Evolutionary conservation across 2,329 filamentous ascomycete species (phyloP), one percentile per base, ranked within the genome.

Genomic region (Xylariaceae sp.): DNA sequence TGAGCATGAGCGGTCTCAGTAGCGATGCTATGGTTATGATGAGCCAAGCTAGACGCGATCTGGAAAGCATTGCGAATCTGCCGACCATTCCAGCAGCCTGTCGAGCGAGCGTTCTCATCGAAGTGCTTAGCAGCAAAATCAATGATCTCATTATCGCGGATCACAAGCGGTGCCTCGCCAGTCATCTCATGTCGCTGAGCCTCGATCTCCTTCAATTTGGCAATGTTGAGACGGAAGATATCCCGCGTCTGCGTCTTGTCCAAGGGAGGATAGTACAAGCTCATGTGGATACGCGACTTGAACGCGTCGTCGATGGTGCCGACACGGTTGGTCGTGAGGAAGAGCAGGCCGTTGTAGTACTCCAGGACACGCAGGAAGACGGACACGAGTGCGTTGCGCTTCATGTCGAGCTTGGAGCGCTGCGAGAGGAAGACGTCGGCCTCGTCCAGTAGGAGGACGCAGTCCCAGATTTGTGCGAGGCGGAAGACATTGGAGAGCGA

Each of bases 321-420:
- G 5, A 72, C 65, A 8, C 67, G 65, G 55, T 73, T 74, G 19
- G 70, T 74, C 5, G 70, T 74, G 21, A 73, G 62, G 56, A 67
- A 69, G 1, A 71, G 58, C 39, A 71, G 61, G 0, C 68, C 68
- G 22, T 57, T 56, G 45, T 68, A 70, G 54, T 69, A 70, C 53
- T 70, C 67, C 5, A 70, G 53, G 0, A 67, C 61, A 2, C 66
- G 62, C 11, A 70, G 57, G 53, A 70, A 70, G 3, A 68, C 67
- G 46, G 58, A 61, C 10, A 60, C 65, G 2, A 68, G 51, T 22
- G 56, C 59, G 44, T 69, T 69, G 8, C 66, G 58, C 50, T 62
- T 56, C 55, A 64, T 57, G 52, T 64, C 61, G 8, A 55, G 49
- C 40, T 58, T 57, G 23, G 59, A 58, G 1, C 59, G 53, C 50